A percentile compares a stretch with the other conserved stretches of the same genome.
Evolutionary conservation across 345 rosid species (phyloP).

Genomic region (Populus simonii): DNA sequence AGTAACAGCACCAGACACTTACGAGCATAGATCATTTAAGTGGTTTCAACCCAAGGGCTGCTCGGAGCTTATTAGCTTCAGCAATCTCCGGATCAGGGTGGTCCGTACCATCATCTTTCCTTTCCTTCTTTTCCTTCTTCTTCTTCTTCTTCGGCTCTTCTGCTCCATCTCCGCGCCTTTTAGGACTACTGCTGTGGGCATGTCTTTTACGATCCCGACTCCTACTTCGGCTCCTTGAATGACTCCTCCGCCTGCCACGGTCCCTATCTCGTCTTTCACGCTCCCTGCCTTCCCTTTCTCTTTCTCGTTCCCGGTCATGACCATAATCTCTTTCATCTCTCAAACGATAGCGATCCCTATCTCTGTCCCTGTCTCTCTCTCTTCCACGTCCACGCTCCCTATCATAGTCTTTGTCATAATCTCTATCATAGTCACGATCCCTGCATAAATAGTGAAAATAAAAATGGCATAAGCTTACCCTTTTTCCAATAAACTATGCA

Average conservation of each 20-base stretch:
- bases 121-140: slow-evolving; percentile 68
- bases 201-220: slow-evolving; percentile 79
- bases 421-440: slow-evolving; percentile 55
- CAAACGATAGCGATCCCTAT: slow-evolving; percentile 62
- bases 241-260: slow-evolving; percentile 65
- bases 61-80: slow-evolving; percentile 76
- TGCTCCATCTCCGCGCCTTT: slow-evolving; percentile 40
- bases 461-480: not conserved
- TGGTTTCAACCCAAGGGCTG: slow-evolving; percentile 72
- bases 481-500: not conserved
- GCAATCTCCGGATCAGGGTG: slow-evolving; percentile 93
- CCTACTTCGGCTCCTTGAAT: slow-evolving; percentile 55
- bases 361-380: slow-evolving; percentile 41
- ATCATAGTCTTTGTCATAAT: slow-evolving; percentile 36
- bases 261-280: slow-evolving; percentile 73
- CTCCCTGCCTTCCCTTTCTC: slow-evolving; percentile 77
- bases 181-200: slow-evolving; percentile 51
- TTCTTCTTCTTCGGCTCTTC: slow-evolving; percentile 66
- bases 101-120: slow-evolving; percentile 76
- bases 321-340: slow-evolving; percentile 71
- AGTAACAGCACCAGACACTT: not conserved
- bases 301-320: slow-evolving; percentile 66
- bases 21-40: slow-evolving; percentile 27
- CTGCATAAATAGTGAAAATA: slow-evolving; percentile 29
- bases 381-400: slow-evolving; percentile 25